Evolutionary conservation across 495 filamentous ascomycete species (phyloP).

Genomic region (Aspergillus sclerotioniger): DNA sequence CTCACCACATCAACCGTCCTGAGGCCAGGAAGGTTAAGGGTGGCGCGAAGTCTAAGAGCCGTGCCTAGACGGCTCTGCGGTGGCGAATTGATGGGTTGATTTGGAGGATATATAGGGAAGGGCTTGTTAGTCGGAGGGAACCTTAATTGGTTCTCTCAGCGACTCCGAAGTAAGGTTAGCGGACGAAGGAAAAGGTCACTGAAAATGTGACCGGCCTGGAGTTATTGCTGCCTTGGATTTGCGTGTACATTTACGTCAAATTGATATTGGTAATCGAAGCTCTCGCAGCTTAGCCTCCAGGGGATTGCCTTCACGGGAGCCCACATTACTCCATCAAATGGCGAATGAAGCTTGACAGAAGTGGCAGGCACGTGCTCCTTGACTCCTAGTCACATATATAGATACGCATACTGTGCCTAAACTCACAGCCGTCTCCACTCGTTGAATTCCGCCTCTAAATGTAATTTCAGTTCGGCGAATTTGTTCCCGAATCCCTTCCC

Average conservation of each 20-base stretch:
- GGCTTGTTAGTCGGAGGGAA: conserved; percentile 5
- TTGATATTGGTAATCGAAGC: conserved; percentile 18
- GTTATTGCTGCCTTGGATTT: conserved; percentile 18
- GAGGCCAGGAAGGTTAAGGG: conserved; percentile 77
- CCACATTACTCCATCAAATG: neutral
- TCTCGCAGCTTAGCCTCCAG: neutral
- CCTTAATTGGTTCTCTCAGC: conserved; percentile 2
- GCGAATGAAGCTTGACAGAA: neutral
- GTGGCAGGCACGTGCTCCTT: neutral
- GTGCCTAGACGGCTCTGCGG: conserved; percentile 25
- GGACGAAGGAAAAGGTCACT: conserved; percentile 21
- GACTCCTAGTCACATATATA: neutral
- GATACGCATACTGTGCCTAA: neutral
- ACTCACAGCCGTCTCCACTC: conserved; percentile 68
- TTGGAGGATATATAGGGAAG: conserved; percentile 8
- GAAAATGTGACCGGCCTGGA: conserved; percentile 29
- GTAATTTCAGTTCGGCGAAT: conserved; percentile 72
- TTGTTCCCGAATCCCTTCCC: conserved; percentile 66
- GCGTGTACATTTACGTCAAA: conserved; percentile 36
- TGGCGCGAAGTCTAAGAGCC: conserved; percentile 58
- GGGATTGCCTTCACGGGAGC: neutral
- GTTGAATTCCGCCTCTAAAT: conserved; percentile 78
- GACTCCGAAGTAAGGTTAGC: conserved; percentile 9
- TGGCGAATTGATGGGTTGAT: conserved; percentile 2
- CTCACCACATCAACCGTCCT: conserved; percentile 84